Percentiles rank a stretch among this genome's conserved stretches.
Conservation (phyloP, 257 asterid species). For the Solanum pimpinellifolium region DNA sequence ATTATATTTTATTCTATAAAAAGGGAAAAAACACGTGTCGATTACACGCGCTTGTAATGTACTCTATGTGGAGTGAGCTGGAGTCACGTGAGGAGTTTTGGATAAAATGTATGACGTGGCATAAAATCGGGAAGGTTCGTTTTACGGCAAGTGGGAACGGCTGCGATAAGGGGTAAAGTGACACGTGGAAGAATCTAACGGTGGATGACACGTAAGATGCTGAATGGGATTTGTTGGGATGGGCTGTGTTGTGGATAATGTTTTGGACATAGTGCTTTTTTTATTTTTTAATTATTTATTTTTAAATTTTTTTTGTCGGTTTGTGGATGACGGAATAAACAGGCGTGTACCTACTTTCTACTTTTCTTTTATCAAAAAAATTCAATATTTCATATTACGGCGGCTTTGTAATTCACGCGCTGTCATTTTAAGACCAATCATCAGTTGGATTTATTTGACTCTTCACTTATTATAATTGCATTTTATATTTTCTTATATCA, state of each 20-base stretch:
- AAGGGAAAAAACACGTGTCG: conserved; percentile 2
- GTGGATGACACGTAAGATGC: conserved; percentile 28
- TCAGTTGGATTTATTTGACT: background rate
- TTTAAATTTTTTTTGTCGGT: background rate
- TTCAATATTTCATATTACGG: conserved; percentile 14
- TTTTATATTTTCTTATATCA: no score
- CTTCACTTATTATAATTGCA: background rate
- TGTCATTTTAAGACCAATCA: conserved; percentile 23
- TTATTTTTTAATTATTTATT: background rate
- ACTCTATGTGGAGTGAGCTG: background rate
- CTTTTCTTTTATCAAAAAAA: background rate
- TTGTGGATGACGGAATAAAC: background rate
- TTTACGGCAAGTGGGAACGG: conserved; percentile 18
- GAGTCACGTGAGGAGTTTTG: conserved; percentile 4
- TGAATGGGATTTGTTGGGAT: conserved; percentile 9
- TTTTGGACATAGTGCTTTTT: background rate
- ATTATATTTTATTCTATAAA: background rate
- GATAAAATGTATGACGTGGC: conserved; percentile 37
- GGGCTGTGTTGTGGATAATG: background rate
- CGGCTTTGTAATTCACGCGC: conserved; percentile 27
- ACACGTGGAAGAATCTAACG: conserved; percentile 37
- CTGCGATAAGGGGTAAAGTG: conserved; percentile 4
- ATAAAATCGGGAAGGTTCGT: conserved; percentile 33
- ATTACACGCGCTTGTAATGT: background rate
- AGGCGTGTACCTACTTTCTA: conserved; percentile 8